Evolutionary conservation across 169 alveolate genomes (phyloP).

Genomic region (Eimeria sp.): DNA sequence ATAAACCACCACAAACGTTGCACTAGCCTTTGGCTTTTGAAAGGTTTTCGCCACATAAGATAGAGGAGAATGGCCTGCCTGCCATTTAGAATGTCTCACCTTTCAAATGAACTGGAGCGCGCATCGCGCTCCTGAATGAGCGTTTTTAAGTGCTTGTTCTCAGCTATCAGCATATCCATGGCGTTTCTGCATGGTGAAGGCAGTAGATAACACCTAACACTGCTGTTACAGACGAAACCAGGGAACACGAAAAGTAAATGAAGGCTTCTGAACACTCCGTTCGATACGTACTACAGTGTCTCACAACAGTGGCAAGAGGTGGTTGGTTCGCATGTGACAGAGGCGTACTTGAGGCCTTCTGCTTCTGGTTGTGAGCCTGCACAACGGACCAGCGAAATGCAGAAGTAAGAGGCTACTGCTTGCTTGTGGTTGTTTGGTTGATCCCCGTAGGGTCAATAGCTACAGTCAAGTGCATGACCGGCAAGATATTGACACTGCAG

Average conservation of each 20-base stretch:
- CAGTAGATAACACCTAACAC: not conserved
- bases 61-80: not conserved
- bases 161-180: conserved; percentile 64
- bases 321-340: not conserved
- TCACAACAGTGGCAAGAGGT: not conserved
- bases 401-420: not conserved
- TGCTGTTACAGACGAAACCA: not conserved
- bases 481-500: not conserved
- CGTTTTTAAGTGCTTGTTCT: conserved; percentile 40
- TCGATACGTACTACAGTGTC: not conserved
- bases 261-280: not conserved
- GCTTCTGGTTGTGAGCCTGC: conserved; percentile 58
- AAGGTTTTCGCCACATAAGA: not conserved
- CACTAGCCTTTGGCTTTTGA: not conserved
- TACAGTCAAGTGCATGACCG: not conserved
- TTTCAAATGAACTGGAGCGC: conserved; percentile 32
- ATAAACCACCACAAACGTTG: not conserved
- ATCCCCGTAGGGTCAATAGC: not conserved
- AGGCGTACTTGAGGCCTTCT: conserved; percentile 63
- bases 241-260: not conserved
- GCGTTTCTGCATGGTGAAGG: conserved; percentile 12
- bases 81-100: not conserved
- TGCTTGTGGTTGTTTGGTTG: not conserved
- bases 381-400: not conserved
- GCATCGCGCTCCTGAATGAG: conserved; percentile 53